A percentile compares a stretch with the other conserved stretches of the same genome.
Evolutionary conservation across 1,284 basidiomycete genomes (phyloP).

Genomic region (Pseudozyma thailandica): DNA sequence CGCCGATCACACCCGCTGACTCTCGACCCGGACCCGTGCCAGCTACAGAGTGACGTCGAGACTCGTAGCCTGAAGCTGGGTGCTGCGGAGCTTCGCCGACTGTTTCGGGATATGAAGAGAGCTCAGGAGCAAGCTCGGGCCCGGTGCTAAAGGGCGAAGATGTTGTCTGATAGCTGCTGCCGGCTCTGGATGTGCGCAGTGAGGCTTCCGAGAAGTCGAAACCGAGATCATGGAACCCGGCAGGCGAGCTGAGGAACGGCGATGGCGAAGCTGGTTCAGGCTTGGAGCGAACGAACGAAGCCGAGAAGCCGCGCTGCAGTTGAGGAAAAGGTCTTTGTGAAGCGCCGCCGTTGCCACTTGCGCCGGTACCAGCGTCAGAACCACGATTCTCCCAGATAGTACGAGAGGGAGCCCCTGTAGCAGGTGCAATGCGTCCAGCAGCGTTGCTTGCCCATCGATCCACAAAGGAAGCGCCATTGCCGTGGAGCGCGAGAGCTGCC

Average conservation of each 20-base stretch:
- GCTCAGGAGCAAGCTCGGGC: constrained; percentile 27
- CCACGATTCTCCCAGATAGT: constrained; percentile 32
- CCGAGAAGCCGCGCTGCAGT: constrained; percentile 41
- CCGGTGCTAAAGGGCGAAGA: constrained; percentile 35
- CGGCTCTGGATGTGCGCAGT: constrained; percentile 16
- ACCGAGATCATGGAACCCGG: constrained; percentile 26
- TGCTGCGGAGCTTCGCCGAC: not conserved
- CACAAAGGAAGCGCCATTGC: constrained; percentile 19
- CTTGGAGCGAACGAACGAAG: constrained; percentile 28
- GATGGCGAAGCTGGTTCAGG: constrained; percentile 24
- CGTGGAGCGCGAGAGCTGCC: constrained; percentile 47
- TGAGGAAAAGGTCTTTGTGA: constrained; percentile 24
- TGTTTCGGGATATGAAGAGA: constrained; percentile 31
- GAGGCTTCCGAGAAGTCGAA: constrained; percentile 26
- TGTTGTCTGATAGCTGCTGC: constrained; percentile 13
- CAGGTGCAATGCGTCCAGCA: constrained; percentile 24
- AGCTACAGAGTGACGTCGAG: constrained; percentile 55
- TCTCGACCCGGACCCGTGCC: constrained; percentile 17
- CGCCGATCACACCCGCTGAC: constrained; percentile 32
- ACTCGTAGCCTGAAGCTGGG: constrained; percentile 38
- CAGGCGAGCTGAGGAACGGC: constrained; percentile 42
- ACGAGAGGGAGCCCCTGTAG: constrained; percentile 12
- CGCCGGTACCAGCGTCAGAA: constrained; percentile 11
- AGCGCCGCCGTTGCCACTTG: constrained; percentile 1
- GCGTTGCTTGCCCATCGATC: constrained; percentile 40